phyloP scores from a whole-genome alignment of 2,329 filamentous ascomycete genomes.

The Botrytis elliptica region DNA sequence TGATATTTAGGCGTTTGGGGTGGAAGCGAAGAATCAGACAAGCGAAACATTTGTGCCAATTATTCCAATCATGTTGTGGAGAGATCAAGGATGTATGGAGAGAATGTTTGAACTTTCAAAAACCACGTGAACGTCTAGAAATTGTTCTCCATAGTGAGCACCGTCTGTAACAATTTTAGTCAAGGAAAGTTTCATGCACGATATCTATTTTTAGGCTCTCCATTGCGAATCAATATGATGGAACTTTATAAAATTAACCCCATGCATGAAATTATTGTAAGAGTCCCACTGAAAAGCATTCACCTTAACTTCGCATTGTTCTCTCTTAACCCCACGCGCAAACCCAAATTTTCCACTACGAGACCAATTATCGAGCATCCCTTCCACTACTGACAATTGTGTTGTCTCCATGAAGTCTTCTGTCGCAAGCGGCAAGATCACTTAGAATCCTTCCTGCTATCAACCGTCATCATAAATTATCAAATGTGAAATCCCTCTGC shows the following conservation, averaged over 20 bases:
- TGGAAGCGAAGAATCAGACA: too few species aligned
- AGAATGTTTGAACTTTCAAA: neutral
- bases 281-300: neutral
- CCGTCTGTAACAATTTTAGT: neutral
- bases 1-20: neutral
- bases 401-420: neutral
- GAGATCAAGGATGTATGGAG: neutral
- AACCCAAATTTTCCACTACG: too few species aligned
- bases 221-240: neutral
- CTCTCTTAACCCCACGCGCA: neutral
- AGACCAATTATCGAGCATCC: neutral
- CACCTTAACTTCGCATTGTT: neutral
- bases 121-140: neutral
- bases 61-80: neutral
- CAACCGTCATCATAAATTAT: neutral
- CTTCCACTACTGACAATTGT: neutral
- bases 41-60: too few species aligned
- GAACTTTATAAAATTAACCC: neutral
- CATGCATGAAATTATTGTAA: neutral
- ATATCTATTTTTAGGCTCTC: neutral
- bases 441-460: neutral
- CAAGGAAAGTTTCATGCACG: accelerated
- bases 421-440: neutral
- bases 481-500: neutral
- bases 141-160: too few species aligned